Conservation (phyloP, 805 yeast genomes). For the Candida germanica region DNA sequence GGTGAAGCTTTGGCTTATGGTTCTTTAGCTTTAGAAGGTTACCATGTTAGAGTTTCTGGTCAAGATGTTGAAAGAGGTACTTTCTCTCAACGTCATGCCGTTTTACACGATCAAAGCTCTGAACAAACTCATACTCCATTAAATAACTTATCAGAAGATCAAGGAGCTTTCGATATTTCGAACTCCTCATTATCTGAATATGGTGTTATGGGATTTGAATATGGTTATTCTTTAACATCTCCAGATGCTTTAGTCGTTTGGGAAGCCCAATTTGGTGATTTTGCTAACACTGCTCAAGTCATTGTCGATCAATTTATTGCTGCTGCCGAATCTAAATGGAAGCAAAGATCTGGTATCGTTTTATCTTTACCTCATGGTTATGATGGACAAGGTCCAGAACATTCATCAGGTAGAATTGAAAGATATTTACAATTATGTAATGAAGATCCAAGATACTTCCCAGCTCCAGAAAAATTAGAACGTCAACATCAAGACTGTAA, state of each 20-base stretch:
- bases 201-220: slow-evolving; percentile 99
- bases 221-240: slow-evolving; percentile 95
- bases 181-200: slow-evolving; percentile 97
- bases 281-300: slow-evolving; percentile 99
- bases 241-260: slow-evolving; percentile 97
- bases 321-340: slow-evolving; percentile 97
- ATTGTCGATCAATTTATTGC: slow-evolving; percentile 95
- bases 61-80: slow-evolving; percentile 99
- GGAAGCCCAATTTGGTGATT: slow-evolving; percentile 99
- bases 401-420: slow-evolving; percentile 96
- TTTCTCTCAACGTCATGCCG: slow-evolving; percentile 98
- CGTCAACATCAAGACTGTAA: slow-evolving; percentile 99
- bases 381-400: slow-evolving; percentile 99
- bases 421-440: slow-evolving; percentile 93
- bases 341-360: slow-evolving; percentile 95
- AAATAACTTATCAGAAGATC: slow-evolving; percentile 71
- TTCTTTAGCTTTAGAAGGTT: slow-evolving; percentile 86
- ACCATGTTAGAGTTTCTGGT: slow-evolving; percentile 95
- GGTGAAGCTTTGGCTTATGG: slow-evolving; percentile 99
- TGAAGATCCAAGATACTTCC: slow-evolving; percentile 95
- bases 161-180: slow-evolving; percentile 82
- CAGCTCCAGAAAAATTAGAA: slow-evolving; percentile 79
- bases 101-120: slow-evolving; percentile 89
- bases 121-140: slow-evolving; percentile 85
- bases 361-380: slow-evolving; percentile 97